Evolutionary conservation across 352 stramenopile species (phyloP).

Genomic region (Phytophthora foliorum): DNA sequence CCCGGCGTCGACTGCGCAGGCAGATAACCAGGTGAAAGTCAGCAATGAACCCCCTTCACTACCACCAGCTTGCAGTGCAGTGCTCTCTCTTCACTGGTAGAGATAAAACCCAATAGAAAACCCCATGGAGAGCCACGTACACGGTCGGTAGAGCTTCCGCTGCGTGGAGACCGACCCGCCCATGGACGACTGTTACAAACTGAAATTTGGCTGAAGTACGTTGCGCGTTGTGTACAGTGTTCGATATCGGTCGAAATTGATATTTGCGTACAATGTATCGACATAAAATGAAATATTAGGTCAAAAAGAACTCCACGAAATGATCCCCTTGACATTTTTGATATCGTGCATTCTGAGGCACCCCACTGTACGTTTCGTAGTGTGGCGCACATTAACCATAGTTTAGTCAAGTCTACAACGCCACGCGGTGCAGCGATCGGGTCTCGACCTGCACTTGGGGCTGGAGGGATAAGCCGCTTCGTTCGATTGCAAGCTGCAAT

Average conservation of each 20-base stretch:
- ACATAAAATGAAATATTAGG: too few relatives aligned
- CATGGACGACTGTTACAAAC: constrained; percentile 43
- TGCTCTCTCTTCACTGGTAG: background rate
- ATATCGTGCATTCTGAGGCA: too few relatives aligned
- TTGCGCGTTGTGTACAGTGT: constrained; percentile 21
- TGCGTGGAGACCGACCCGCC: constrained; percentile 54
- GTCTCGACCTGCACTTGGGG: constrained; percentile 24
- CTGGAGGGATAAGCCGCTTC: constrained; percentile 8
- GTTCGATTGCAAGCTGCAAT: constrained; percentile 19
- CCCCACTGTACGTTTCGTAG: too few relatives aligned
- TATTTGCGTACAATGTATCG: too few relatives aligned
- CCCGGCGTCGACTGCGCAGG: constrained; percentile 62
- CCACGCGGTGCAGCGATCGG: constrained; percentile 46
- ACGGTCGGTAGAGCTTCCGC: constrained; percentile 61
- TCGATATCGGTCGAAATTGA: too few relatives aligned
- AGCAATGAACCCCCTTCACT: background rate
- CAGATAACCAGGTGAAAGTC: constrained; percentile 14
- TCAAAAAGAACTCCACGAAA: too few relatives aligned
- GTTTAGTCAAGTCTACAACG: constrained; percentile 50
- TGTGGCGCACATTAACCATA: too few relatives aligned
- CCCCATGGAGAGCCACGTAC: constrained; percentile 38
- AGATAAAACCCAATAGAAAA: background rate
- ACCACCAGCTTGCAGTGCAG: background rate
- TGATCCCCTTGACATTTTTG: too few relatives aligned
- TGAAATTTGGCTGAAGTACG: constrained; percentile 14